Conservation (phyloP, 805 yeast genomes). For the Zygosaccharomyces bisporus region DNA sequence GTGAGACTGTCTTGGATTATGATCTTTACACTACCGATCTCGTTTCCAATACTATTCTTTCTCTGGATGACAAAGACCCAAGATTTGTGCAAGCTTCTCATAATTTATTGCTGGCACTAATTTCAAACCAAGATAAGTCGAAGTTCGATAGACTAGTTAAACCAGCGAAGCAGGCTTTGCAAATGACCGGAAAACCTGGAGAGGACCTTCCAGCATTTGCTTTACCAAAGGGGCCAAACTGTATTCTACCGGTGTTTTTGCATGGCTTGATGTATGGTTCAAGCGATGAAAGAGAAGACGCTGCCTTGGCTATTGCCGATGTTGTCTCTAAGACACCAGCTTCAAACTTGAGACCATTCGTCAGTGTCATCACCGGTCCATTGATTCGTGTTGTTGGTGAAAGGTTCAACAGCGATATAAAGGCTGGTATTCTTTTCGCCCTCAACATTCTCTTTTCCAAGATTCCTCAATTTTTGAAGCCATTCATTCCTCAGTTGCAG, state of each 20-base stretch:
- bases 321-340: slow-evolving; percentile 83
- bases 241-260: slow-evolving; percentile 83
- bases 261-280: slow-evolving; percentile 96
- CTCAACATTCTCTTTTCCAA: slow-evolving; percentile 71
- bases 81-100: slow-evolving; percentile 63
- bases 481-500: slow-evolving; percentile 96
- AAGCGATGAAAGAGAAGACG: slow-evolving; percentile 72
- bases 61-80: slow-evolving; percentile 66
- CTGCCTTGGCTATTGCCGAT: slow-evolving; percentile 88
- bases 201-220: slow-evolving; percentile 69
- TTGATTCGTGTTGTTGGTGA: slow-evolving; percentile 97
- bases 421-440: slow-evolving; percentile 88
- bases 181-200: slow-evolving; percentile 56
- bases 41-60: slow-evolving; percentile 62
- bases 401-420: slow-evolving; percentile 83
- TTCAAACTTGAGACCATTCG: slow-evolving; percentile 76
- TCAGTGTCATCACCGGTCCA: slow-evolving; percentile 94
- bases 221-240: slow-evolving; percentile 76
- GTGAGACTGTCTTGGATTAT: slow-evolving; percentile 61
- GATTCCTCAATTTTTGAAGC: slow-evolving; percentile 87
- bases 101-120: slow-evolving; percentile 59
- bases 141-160: slow-evolving; percentile 70
- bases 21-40: slow-evolving; percentile 70
- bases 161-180: slow-evolving; percentile 75
- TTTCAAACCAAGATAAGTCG: slow-evolving; percentile 71